These are phyloP conservation scores for Fonsecaea pedrosoi DNA, from an alignment of 2,329 filamentous ascomycete genomes.

Conservation along the genomic window DNA sequence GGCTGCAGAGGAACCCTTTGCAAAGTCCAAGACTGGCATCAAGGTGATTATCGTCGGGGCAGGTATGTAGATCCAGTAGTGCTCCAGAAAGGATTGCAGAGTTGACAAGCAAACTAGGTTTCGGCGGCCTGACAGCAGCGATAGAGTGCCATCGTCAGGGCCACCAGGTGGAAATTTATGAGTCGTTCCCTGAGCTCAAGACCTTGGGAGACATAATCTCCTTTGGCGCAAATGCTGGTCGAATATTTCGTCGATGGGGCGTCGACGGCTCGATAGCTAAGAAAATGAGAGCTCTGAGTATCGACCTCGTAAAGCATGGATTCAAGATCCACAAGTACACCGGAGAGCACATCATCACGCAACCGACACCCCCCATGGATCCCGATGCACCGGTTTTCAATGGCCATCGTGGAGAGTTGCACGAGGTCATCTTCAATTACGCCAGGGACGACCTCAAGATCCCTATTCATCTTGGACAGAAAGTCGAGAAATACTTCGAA, in stretches of 20 bases:
- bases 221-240: conserved; percentile 66
- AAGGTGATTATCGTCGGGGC: conserved; percentile 60
- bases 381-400: conserved; percentile 63
- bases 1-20: conserved; percentile 21
- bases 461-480: conserved; percentile 61
- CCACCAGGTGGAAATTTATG: conserved; percentile 39
- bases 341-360: conserved; percentile 66
- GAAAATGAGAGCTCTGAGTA: conserved; percentile 59
- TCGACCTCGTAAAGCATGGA: conserved; percentile 60
- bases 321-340: conserved; percentile 69
- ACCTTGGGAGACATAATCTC: conserved; percentile 68
- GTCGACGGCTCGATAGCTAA: conserved; percentile 54
- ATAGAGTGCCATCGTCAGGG: conserved; percentile 42
- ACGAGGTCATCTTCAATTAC: conserved; percentile 66
- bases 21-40: conserved; percentile 59
- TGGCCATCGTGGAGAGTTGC: conserved; percentile 66
- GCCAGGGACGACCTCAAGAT: conserved; percentile 62
- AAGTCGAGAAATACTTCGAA: conserved; percentile 63
- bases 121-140: conserved; percentile 46
- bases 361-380: conserved; percentile 54
- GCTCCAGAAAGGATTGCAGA: background rate
- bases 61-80: conserved; percentile 31
- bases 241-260: conserved; percentile 67
- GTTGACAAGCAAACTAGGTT: conserved; percentile 35
- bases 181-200: conserved; percentile 56